Base-by-base conservation (phyloP, 305 asterid genomes). In the Stenogyne calaminthoides region DNA sequence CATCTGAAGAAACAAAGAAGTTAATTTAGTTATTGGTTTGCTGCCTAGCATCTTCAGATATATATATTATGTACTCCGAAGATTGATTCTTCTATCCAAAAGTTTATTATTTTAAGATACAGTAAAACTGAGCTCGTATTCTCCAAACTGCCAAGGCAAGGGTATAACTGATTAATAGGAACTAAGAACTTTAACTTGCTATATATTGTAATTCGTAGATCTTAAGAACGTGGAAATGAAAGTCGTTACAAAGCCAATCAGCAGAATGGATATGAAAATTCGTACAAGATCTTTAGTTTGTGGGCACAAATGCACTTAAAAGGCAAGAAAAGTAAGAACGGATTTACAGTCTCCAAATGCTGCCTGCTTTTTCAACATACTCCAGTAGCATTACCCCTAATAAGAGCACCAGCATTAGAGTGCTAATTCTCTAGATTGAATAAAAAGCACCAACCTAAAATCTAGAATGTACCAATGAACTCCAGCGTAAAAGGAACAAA, bases 1-100 rank as follows among this genome's bases (percentile, higher is more conserved):
- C 99, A 95, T 95, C 99, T 95, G 92, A 56, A 82, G 54, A 66
- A 62, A 82, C 70, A 73, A 36, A 15, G 29, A 76, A 72, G 29
- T 58, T 56, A 40, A 69, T 44, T 74, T 44, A 77, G 73, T 55
- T 37, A 70, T 49, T 39, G 37, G 60, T 14, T 18, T 54, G 59
- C 12, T 18, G 29, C 22, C 73, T 27, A 71, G 74, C 65, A 71
- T 74, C 60, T 58, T 25, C 15, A 9, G 15, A 51, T 14, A 63
- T 18, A 19, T 29, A 29, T 36, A 47, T 51, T 55, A 20, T 25
- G 56, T 61, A 42, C 8, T 18, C 16, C 18, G 20, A 42, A 54
- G 63, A 52, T 42, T 25, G 76, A 63, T 55, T 49, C 25, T 61
- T 57, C 55, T 36, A 25, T 69, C 36, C 62, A 60, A 18, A 49